Evolutionary conservation across 2,329 filamentous ascomycete genomes (phyloP).

Genomic region (Cercospora zeina): DNA sequence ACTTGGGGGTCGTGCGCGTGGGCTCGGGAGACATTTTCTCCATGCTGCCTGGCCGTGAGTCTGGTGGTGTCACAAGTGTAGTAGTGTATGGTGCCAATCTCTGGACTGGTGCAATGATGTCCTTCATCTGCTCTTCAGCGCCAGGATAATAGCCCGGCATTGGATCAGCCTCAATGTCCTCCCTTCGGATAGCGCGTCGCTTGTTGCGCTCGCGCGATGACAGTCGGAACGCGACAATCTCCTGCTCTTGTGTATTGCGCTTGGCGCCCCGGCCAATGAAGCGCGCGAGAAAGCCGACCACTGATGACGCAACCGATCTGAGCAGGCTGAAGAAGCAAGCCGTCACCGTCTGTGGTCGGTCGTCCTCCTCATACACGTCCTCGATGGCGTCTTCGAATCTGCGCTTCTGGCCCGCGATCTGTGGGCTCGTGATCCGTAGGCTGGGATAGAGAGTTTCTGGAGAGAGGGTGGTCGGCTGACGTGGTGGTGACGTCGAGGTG

Average conservation of each 20-base stretch:
- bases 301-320: slow-evolving; percentile 1
- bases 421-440: slow-evolving; percentile 8
- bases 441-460: slow-evolving; percentile 17
- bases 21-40: slow-evolving; percentile 1
- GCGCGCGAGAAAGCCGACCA: slow-evolving; percentile 2
- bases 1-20: neutral
- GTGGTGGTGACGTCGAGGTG: neutral
- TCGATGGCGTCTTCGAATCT: neutral
- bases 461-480: slow-evolving; percentile 1
- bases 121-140: neutral
- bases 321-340: slow-evolving; percentile 11
- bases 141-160: slow-evolving; percentile 20
- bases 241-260: slow-evolving; percentile 14
- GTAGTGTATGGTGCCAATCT: neutral
- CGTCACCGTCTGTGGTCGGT: slow-evolving; percentile 8
- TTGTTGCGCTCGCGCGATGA: slow-evolving; percentile 19
- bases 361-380: slow-evolving; percentile 6
- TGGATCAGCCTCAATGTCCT: slow-evolving; percentile 16
- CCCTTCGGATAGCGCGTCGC: slow-evolving; percentile 25
- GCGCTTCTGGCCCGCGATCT: slow-evolving; percentile 13
- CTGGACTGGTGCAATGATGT: neutral
- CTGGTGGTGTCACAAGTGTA: slow-evolving; percentile 22
- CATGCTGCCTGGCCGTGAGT: slow-evolving; percentile 22
- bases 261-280: neutral
- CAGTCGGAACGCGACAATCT: slow-evolving; percentile 26